Conservation (phyloP, 345 rosid genomes). For the Eucalyptus virginea region DNA sequence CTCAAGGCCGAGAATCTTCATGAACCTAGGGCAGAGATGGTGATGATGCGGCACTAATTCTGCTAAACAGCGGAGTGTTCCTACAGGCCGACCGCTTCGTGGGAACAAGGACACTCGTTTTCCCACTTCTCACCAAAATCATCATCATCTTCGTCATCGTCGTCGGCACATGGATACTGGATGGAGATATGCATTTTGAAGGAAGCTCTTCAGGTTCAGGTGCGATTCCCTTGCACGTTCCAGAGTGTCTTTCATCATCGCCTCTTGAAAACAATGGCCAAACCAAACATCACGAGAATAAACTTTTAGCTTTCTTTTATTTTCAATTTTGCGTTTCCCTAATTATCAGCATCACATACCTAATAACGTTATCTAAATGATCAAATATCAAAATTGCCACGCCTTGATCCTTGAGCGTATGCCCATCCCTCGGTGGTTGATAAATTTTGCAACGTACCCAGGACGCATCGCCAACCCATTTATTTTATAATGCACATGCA, state of each 20-base stretch:
- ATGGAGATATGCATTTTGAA: conserved; percentile 59
- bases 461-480: too few relatives aligned
- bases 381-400: background rate
- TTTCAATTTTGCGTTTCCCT: background rate
- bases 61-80: conserved; percentile 22
- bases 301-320: background rate
- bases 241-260: conserved; percentile 81
- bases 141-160: conserved; percentile 7
- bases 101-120: conserved; percentile 52
- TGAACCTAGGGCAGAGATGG: conserved; percentile 4
- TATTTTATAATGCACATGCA: too few relatives aligned
- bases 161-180: conserved; percentile 52
- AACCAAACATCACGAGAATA: background rate
- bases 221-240: conserved; percentile 64
- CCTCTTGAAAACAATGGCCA: conserved; percentile 43
- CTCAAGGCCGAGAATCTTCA: background rate
- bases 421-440: too few relatives aligned
- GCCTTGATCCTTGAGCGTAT: too few relatives aligned
- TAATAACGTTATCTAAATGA: background rate
- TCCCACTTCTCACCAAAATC: conserved; percentile 15
- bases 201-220: conserved; percentile 58
- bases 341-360: background rate
- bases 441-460: too few relatives aligned
- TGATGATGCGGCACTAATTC: conserved; percentile 10
- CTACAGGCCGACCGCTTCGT: conserved; percentile 29